phyloP scores from a whole-genome alignment of 495 filamentous ascomycete genomes.

The Aspergillus cavernicola region DNA sequence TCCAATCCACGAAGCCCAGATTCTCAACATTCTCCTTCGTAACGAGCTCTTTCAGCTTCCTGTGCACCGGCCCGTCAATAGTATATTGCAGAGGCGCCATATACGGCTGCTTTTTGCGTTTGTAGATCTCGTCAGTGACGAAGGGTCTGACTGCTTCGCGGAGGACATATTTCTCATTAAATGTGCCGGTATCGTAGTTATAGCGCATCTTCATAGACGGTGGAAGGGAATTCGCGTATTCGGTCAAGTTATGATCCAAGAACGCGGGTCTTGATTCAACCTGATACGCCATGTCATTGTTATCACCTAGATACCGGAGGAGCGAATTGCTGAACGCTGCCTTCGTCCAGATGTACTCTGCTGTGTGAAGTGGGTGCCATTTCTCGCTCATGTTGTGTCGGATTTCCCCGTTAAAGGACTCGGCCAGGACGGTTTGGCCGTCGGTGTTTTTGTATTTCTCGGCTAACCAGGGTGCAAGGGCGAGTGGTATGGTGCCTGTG shows the following conservation, averaged over 20 bases:
- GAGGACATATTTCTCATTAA: constrained; percentile 48
- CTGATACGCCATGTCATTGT: constrained; percentile 49
- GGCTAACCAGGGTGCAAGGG: constrained; percentile 11
- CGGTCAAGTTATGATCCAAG: constrained; percentile 48
- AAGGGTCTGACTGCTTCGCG: constrained; percentile 46
- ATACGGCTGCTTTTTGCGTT: constrained; percentile 43
- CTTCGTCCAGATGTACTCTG: constrained; percentile 42
- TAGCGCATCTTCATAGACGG: constrained; percentile 45
- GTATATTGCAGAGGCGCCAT: constrained; percentile 30
- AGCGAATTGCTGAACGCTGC: constrained; percentile 37
- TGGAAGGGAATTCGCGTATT: constrained; percentile 45
- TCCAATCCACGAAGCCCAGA: constrained; percentile 37
- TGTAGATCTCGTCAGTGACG: constrained; percentile 48
- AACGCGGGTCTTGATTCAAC: constrained; percentile 48
- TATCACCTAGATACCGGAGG: constrained; percentile 45
- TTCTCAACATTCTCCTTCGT: constrained; percentile 38
- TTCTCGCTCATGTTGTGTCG: constrained; percentile 28
- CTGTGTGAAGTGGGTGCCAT: constrained; percentile 51
- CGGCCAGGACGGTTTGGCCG: constrained; percentile 13
- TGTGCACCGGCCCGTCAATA: constrained; percentile 34
- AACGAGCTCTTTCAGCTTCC: constrained; percentile 26
- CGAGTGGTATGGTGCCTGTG: background rate
- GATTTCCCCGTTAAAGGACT: constrained; percentile 21
- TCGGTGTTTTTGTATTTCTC: background rate
- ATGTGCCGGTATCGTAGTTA: constrained; percentile 19